phyloP scores from a whole-genome alignment of 176 grass and related monocot species.

The bread wheat (Triticum aestivum) region IWGSC_CS_RefSeq_v2.1 NC_057808.1:502729917-502730416 shows the following conservation, averaged over 20 bases:
- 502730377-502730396: background rate
- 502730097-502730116: background rate
- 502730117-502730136: background rate
- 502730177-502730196: background rate
- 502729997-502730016: no score
- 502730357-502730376: background rate
- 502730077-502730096: background rate
- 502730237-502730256: background rate
- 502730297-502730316: no score
- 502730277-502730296: background rate
- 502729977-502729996: background rate
- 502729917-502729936: background rate
- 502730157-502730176: background rate
- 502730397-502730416: background rate
- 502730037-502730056: no score
- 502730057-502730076: background rate
- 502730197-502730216: no score
- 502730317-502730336: background rate
- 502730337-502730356: conserved; percentile 44
- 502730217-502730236: background rate
- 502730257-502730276: background rate
- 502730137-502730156: conserved; percentile 13
- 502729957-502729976: background rate
- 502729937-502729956: conserved; percentile 1
- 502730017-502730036: no score